Percentiles rank a stretch among this genome's conserved stretches.
Evolutionary conservation across 2,329 filamentous ascomycete genomes (phyloP).

Genomic region (Xylariaceae sp.): DNA sequence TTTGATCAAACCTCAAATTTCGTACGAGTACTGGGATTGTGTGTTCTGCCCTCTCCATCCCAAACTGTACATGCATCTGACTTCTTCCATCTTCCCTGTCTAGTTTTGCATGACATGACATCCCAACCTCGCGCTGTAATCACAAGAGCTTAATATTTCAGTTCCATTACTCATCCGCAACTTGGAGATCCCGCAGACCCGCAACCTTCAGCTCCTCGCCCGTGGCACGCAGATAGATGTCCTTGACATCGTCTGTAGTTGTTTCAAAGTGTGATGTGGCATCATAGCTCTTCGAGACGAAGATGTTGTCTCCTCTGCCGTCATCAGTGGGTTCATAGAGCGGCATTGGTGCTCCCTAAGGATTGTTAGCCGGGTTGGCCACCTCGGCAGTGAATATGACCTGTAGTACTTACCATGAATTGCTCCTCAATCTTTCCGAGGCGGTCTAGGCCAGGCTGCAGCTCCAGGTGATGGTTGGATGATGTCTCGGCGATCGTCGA

Average conservation of each 20-base stretch:
- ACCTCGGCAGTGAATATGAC: neutral
- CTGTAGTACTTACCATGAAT: slow-evolving; percentile 73
- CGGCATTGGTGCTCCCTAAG: slow-evolving; percentile 79
- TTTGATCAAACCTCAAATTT: slow-evolving; percentile 5
- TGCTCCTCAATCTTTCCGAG: slow-evolving; percentile 95
- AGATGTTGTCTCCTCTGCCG: slow-evolving; percentile 88
- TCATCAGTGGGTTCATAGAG: slow-evolving; percentile 89
- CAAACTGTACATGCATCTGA: neutral
- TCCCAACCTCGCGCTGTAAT: neutral
- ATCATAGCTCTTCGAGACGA: slow-evolving; percentile 98
- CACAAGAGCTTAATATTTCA: neutral
- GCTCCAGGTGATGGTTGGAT: slow-evolving; percentile 94
- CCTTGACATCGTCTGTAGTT: slow-evolving; percentile 85
- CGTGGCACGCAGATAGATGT: slow-evolving; percentile 85
- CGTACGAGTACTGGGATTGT: neutral
- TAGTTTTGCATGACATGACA: slow-evolving; percentile 13
- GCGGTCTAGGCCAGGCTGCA: slow-evolving; percentile 89
- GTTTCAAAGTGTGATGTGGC: slow-evolving; percentile 98
- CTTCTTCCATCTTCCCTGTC: slow-evolving; percentile 12
- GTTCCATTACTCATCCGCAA: slow-evolving; percentile 66
- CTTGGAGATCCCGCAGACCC: slow-evolving; percentile 79
- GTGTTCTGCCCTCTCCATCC: neutral
- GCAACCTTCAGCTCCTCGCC: slow-evolving; percentile 89
- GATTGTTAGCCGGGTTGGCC: slow-evolving; percentile 11
- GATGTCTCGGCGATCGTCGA: slow-evolving; percentile 93